Conservation (phyloP, 2,329 filamentous ascomycete species). For the Cladosporium cucumerinum region DNA sequence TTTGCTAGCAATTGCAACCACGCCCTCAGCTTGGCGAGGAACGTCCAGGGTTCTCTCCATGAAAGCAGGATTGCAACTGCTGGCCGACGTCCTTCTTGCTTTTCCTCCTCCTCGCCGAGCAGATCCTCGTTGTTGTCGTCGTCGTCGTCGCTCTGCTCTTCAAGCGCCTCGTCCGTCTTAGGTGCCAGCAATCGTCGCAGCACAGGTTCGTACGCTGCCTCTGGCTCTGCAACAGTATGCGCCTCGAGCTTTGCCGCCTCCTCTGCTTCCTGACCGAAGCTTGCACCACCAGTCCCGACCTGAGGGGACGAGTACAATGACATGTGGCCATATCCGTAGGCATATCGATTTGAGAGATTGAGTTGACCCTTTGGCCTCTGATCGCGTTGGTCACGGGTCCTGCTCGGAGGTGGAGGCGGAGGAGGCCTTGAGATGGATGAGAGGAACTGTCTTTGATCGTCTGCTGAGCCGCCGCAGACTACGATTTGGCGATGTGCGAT, state of each 20-base stretch:
- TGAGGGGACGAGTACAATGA: constrained; percentile 32
- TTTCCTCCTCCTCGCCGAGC: constrained; percentile 15
- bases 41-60: constrained; percentile 91
- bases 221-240: constrained; percentile 33
- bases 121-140: constrained; percentile 18
- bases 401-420: constrained; percentile 24
- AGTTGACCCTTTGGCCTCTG: constrained; percentile 30
- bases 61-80: constrained; percentile 80
- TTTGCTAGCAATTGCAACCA: constrained; percentile 82
- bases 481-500: constrained; percentile 32
- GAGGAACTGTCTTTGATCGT: constrained; percentile 31
- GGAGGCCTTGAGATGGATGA: constrained; percentile 30
- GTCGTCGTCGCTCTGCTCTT: constrained; percentile 15
- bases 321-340: constrained; percentile 35
- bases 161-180: constrained; percentile 17
- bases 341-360: constrained; percentile 33
- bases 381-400: constrained; percentile 20
- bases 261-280: constrained; percentile 32
- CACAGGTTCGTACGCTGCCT: constrained; percentile 29
- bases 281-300: constrained; percentile 24
- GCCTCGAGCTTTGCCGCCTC: constrained; percentile 32
- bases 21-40: constrained; percentile 81
- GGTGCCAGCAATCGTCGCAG: constrained; percentile 27
- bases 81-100: constrained; percentile 20
- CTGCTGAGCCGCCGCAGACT: constrained; percentile 32